Conservation (phyloP, 257 asterid genomes). For the Fraxinus pennsylvanica region DNA sequence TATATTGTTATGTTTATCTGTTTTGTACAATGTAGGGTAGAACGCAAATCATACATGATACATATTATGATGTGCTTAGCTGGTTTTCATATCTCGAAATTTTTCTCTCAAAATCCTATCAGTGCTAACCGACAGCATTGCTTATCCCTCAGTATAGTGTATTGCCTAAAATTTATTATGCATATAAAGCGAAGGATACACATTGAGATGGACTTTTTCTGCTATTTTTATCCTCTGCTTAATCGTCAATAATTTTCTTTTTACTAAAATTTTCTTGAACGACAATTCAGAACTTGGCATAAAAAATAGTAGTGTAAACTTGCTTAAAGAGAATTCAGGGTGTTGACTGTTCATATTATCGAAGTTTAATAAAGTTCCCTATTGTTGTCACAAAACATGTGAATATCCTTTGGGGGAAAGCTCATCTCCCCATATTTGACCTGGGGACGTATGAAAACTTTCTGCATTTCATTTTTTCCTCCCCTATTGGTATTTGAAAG, state of each 20-base stretch:
- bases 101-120: constrained; percentile 3
- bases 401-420: background rate
- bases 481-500: background rate
- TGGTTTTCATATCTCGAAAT: background rate
- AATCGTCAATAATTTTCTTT: background rate
- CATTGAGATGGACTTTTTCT: background rate
- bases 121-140: background rate
- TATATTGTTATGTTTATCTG: background rate
- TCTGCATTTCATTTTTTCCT: constrained; percentile 3
- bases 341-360: background rate
- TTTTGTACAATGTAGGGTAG: background rate
- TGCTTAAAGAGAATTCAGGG: background rate
- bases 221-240: background rate
- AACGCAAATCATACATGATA: background rate
- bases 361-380: background rate
- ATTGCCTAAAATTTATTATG: background rate
- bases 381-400: background rate
- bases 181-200: background rate
- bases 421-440: background rate
- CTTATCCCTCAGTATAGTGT: background rate
- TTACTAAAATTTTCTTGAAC: background rate
- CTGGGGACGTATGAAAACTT: background rate
- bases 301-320: background rate
- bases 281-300: background rate
- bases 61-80: background rate